These are phyloP conservation scores for Cordyceps pruinosa DNA, from an alignment of 2,329 filamentous ascomycete genomes.

Conservation along the genomic window DNA sequence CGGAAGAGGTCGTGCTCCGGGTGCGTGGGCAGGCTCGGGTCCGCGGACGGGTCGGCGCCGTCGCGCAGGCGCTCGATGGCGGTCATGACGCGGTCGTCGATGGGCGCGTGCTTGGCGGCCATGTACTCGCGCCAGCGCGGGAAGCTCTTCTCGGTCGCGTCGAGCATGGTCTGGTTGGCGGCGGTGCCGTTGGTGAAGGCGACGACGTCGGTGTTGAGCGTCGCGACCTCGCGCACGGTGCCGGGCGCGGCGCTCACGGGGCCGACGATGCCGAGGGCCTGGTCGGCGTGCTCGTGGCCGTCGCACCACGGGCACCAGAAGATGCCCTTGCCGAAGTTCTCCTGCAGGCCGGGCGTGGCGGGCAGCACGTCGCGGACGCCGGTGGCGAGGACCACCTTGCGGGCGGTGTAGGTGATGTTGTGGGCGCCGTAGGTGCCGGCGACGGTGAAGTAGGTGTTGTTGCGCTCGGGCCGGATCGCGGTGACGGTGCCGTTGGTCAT, in stretches of 20 bases:
- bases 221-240: slow-evolving; percentile 49
- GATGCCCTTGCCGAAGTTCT: slow-evolving; percentile 53
- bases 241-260: slow-evolving; percentile 53
- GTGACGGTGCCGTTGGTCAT: slow-evolving; percentile 48
- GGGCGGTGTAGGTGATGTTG: slow-evolving; percentile 33
- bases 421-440: slow-evolving; percentile 14
- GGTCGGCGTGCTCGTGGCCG: slow-evolving; percentile 54
- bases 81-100: slow-evolving; percentile 50
- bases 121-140: slow-evolving; percentile 45
- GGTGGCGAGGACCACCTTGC: slow-evolving; percentile 51
- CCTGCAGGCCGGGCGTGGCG: slow-evolving; percentile 43
- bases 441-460: slow-evolving; percentile 29
- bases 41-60: slow-evolving; percentile 28
- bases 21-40: slow-evolving; percentile 35
- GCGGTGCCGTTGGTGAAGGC: slow-evolving; percentile 55
- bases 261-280: slow-evolving; percentile 47
- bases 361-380: slow-evolving; percentile 51
- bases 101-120: slow-evolving; percentile 38
- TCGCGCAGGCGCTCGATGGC: slow-evolving; percentile 39
- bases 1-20: slow-evolving; percentile 49
- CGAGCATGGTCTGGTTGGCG: slow-evolving; percentile 34
- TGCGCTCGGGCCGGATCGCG: slow-evolving; percentile 30
- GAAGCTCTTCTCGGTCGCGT: slow-evolving; percentile 30
- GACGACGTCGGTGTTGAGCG: slow-evolving; percentile 48
- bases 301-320: slow-evolving; percentile 62